Percentiles rank a stretch among this genome's conserved stretches.
These are phyloP conservation scores for Leucogyrophana mollusca DNA, from an alignment of 768 basidiomycete species.

Conservation along the genomic window DNA sequence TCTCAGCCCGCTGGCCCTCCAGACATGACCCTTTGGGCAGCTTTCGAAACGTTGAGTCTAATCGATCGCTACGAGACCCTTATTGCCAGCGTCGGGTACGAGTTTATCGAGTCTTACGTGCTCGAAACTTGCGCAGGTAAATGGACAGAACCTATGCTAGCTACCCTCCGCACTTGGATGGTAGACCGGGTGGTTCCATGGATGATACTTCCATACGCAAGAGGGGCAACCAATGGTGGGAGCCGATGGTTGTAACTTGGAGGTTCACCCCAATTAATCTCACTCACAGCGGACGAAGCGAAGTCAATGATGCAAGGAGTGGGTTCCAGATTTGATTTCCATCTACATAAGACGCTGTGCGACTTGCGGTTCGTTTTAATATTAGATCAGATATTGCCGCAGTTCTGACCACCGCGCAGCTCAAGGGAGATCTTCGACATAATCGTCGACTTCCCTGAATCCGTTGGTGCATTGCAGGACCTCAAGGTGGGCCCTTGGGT, in stretches of 20 bases:
- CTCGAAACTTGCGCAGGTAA: conserved; percentile 59
- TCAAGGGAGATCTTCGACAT: conserved; percentile 92
- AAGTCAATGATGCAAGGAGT: conserved; percentile 72
- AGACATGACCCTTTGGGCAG: conserved; percentile 46
- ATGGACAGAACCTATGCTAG: conserved; percentile 69
- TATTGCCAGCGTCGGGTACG: conserved; percentile 81
- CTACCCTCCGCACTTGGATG: conserved; percentile 72
- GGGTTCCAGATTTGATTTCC: conserved; percentile 85
- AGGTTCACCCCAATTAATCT: conserved; percentile 6
- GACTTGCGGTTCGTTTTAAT: conserved; percentile 83
- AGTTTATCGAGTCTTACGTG: conserved; percentile 79
- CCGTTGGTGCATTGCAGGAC: conserved; percentile 80
- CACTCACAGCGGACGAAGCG: conserved; percentile 63
- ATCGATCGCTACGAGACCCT: conserved; percentile 82
- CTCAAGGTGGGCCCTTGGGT: conserved; percentile 72
- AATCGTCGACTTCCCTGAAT: conserved; percentile 92
- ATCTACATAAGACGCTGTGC: conserved; percentile 88
- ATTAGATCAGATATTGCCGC: too few species aligned
- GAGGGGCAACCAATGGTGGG: conserved; percentile 58
- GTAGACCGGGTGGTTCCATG: conserved; percentile 75
- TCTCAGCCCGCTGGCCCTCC: conserved; percentile 26
- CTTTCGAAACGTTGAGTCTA: conserved; percentile 71
- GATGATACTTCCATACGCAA: conserved; percentile 80
- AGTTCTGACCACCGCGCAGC: too few species aligned
- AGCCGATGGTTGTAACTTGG: conserved; percentile 3